Conservation (phyloP, 2,329 filamentous ascomycete genomes). For the Parascedosporium putredinis region DNA sequence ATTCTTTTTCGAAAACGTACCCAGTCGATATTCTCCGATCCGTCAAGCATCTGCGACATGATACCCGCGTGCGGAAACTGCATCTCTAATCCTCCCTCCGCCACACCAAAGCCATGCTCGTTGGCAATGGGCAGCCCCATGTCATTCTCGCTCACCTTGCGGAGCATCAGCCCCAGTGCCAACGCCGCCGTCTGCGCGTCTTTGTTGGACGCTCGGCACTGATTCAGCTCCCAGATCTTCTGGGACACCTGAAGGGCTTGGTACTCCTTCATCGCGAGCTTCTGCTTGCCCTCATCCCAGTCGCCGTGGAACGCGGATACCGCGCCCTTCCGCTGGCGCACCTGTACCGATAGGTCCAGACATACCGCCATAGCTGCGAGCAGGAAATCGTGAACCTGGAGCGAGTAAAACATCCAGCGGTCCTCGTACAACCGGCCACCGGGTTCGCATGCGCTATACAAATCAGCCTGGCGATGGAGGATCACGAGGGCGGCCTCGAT, state of each 20-base stretch:
- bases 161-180: constrained; percentile 14
- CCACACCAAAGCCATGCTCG: not conserved
- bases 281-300: not conserved
- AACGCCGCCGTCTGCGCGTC: constrained; percentile 15
- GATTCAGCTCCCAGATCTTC: constrained; percentile 14
- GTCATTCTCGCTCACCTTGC: constrained; percentile 9
- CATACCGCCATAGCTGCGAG: constrained; percentile 42
- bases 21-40: constrained; percentile 15
- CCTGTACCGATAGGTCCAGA: constrained; percentile 20
- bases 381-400: constrained; percentile 38
- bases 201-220: constrained; percentile 4
- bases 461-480: constrained; percentile 18
- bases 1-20: constrained; percentile 10
- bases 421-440: constrained; percentile 33
- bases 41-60: constrained; percentile 8
- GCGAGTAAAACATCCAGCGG: constrained; percentile 32
- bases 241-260: constrained; percentile 13
- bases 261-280: constrained; percentile 8
- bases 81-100: not conserved
- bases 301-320: too few relatives aligned
- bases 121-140: not conserved
- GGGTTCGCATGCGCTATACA: constrained; percentile 23
- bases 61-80: constrained; percentile 1
- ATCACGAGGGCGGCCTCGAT: constrained; percentile 17
- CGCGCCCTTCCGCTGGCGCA: constrained; percentile 9